Conservation (phyloP, 768 basidiomycete genomes). For the Kwoniella heveanensis region DNA sequence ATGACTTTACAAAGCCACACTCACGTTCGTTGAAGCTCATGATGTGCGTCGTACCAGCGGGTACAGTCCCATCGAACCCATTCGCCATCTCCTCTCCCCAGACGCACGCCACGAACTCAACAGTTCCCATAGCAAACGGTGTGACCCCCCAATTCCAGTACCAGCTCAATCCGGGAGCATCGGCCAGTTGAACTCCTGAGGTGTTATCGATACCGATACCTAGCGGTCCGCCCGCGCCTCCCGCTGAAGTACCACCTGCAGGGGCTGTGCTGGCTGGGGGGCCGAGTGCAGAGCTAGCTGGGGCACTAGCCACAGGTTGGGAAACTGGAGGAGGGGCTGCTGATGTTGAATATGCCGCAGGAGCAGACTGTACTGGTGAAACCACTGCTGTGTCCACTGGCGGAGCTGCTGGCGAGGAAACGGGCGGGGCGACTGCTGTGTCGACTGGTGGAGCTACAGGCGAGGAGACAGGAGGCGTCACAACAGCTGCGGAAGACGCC, state of each 20-base stretch:
- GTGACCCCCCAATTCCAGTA: slow-evolving; percentile 34
- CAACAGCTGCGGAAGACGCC: no score
- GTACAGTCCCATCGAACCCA: slow-evolving; percentile 1
- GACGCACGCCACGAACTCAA: slow-evolving; percentile 39
- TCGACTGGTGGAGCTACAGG: not conserved
- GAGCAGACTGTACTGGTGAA: no score
- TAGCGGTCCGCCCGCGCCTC: slow-evolving; percentile 9
- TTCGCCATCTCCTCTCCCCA: slow-evolving; percentile 20
- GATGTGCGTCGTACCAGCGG: slow-evolving; percentile 29
- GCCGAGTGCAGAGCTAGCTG: not conserved
- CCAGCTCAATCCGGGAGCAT: slow-evolving; percentile 19
- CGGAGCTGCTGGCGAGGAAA: not conserved
- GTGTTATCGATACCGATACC: slow-evolving; percentile 17
- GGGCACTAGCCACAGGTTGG: not conserved
- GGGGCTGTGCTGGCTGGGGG: not conserved
- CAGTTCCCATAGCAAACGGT: slow-evolving; percentile 9
- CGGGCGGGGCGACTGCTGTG: not conserved
- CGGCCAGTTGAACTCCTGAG: slow-evolving; percentile 1
- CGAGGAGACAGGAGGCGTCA: no score
- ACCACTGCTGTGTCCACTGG: not conserved
- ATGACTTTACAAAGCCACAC: slow-evolving; percentile 10
- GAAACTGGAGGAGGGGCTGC: not conserved
- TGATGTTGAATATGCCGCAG: not conserved
- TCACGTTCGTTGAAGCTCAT: slow-evolving; percentile 52
- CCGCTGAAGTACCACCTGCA: not conserved